Evolutionary conservation across 306 rosid species (phyloP), one percentile per base, ranked within the genome.

Genomic region (Sophora flavescens): DNA sequence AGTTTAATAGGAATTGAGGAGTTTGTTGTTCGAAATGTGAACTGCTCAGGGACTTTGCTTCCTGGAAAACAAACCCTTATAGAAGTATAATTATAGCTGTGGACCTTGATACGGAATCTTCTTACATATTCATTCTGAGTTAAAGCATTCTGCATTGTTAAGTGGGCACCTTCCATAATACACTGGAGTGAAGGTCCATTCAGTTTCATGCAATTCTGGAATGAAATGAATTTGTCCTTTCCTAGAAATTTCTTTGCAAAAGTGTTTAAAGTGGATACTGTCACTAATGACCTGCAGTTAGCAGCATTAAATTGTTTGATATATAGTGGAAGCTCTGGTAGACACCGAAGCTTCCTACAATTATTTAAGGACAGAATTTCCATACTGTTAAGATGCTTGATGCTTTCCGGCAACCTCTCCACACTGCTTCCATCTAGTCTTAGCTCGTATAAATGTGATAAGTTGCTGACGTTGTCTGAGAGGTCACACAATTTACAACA

Each of bases 241-340:
- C 53, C 52, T 2, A 2, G 8, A 30, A 38, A n/a, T 16, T 15
- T 2, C 51, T 5, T 9, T 18, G 54, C 9, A 18, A 45, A 56
- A 13, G 30, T 56, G 32, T 15, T 42, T 22, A 61, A 73, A 42
- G 58, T 17, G 3, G 38, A 28, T 17, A 60, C 48, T 5, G 14
- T 36, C 50, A 45, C 69, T 15, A 83, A 35, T 6, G 69, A 75
- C 5, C 30, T 48, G 79, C 84, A 79, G 7, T 50, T 28, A 7
- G 5, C 7, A 9, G 68, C 84, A 6, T 56, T 5, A 9, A 83
- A 16, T 30, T 35, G 2, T 22, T 6, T 33, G 6, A 74, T 0
- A 3, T 0, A 26, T 36, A 1, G 18, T 33, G 84, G 84, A 59
- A 84, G 76, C 63, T 84, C 72, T 12, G 81, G 80, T 14, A 78